Conservation (phyloP, 768 basidiomycete species). For the Hysterangium stoloniferum region DNA sequence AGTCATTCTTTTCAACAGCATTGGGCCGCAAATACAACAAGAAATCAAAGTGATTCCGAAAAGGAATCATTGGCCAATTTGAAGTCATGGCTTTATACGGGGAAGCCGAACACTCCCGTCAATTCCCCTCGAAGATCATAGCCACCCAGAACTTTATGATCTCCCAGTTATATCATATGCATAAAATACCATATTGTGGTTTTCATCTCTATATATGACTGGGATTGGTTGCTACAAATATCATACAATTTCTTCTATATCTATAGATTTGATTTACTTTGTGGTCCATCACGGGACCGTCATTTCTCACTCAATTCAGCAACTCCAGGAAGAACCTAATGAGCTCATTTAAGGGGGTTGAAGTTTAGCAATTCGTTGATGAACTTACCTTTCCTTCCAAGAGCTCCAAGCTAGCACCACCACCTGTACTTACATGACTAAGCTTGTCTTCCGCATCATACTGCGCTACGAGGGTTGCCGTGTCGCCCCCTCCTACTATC, state of each 20-base stretch:
- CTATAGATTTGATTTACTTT: background rate
- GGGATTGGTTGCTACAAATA: no score
- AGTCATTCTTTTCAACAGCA: background rate
- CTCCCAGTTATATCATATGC: background rate
- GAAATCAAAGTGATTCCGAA: background rate
- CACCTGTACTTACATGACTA: constrained; percentile 95
- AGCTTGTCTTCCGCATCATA: constrained; percentile 78
- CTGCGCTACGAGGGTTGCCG: constrained; percentile 93
- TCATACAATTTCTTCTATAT: background rate
- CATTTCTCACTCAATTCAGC: constrained; percentile 81
- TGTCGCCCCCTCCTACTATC: constrained; percentile 94
- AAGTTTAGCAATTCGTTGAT: background rate
- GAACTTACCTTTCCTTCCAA: constrained; percentile 88
- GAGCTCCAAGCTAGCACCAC: constrained; percentile 87
- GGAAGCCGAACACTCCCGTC: background rate
- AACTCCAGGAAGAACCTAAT: constrained; percentile 84
- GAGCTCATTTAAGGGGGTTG: background rate
- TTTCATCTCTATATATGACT: no score
- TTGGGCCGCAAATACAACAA: background rate
- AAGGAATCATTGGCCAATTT: background rate
- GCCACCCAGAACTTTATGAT: background rate
- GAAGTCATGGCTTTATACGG: background rate
- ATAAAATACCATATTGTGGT: no score
- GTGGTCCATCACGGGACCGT: background rate
- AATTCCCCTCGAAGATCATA: background rate